phyloP scores from a whole-genome alignment of 345 rosid species.

The Pugionium dolabratum region DNA sequence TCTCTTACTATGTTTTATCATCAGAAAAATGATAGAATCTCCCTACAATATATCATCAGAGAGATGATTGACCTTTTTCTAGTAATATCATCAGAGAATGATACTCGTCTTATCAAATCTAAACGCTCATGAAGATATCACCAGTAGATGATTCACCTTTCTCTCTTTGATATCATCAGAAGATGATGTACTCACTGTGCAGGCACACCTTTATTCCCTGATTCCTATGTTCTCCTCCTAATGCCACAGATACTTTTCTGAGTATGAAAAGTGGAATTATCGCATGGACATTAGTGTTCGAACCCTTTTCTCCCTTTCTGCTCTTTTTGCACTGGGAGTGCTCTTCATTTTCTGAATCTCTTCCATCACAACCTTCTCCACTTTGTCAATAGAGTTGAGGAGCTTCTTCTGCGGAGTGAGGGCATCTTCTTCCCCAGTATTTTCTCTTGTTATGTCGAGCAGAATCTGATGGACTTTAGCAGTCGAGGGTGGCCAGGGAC shows the following conservation, averaged over 20 bases:
- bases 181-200: constrained; percentile 43
- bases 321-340: constrained; percentile 73
- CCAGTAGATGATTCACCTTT: constrained; percentile 34
- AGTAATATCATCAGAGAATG: constrained; percentile 37
- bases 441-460: constrained; percentile 49
- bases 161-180: constrained; percentile 36
- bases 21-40: constrained; percentile 35
- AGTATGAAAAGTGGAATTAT: constrained; percentile 26
- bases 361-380: constrained; percentile 76
- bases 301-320: constrained; percentile 64
- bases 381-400: constrained; percentile 71
- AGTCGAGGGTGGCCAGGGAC: constrained; percentile 49
- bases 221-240: constrained; percentile 27
- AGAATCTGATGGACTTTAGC: constrained; percentile 60
- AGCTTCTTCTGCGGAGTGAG: constrained; percentile 90
- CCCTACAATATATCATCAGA: constrained; percentile 27
- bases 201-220: constrained; percentile 28
- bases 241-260: not conserved
- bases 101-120: constrained; percentile 18
- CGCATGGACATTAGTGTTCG: constrained; percentile 83
- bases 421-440: constrained; percentile 46
- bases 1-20: constrained; percentile 21
- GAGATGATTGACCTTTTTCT: constrained; percentile 26
- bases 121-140: constrained; percentile 24
- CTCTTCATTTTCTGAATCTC: constrained; percentile 69